Percentiles rank a stretch among this genome's conserved stretches.
Conservation (phyloP, 306 rosid genomes). For the Trifolium dubium region DNA sequence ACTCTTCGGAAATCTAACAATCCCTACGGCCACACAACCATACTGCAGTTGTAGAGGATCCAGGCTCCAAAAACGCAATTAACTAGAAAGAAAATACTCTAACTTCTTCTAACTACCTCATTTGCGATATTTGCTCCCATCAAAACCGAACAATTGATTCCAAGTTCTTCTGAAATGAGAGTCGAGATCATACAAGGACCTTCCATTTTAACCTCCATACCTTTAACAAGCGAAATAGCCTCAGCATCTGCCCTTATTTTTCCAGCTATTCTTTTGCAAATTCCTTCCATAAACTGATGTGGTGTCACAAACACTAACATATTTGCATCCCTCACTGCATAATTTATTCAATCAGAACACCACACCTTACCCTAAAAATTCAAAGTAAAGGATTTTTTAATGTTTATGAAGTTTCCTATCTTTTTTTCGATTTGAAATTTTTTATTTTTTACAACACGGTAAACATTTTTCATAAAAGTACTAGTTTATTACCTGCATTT, state of each 20-base stretch:
- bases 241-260: slow-evolving; percentile 75
- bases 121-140: slow-evolving; percentile 99
- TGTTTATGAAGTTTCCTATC: not conserved
- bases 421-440: not conserved
- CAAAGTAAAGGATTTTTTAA: slow-evolving; percentile 7
- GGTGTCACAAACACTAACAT: slow-evolving; percentile 99
- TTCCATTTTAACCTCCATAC: slow-evolving; percentile 98
- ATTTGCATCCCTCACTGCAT: slow-evolving; percentile 83
- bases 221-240: slow-evolving; percentile 95
- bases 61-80: too few relatives aligned
- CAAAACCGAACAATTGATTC: slow-evolving; percentile 82
- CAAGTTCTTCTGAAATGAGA: slow-evolving; percentile 75
- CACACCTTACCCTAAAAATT: slow-evolving; percentile 21
- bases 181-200: slow-evolving; percentile 98
- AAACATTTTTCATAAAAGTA: not conserved
- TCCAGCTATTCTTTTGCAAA: slow-evolving; percentile 80
- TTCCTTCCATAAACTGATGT: slow-evolving; percentile 96
- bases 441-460: not conserved
- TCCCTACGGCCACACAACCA: too few relatives aligned
- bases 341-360: slow-evolving; percentile 46
- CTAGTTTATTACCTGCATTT: slow-evolving; percentile 64
- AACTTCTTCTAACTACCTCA: slow-evolving; percentile 59
- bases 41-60: too few relatives aligned
- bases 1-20: too few relatives aligned
- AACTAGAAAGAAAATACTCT: not conserved